A percentile compares a stretch with the other conserved stretches of the same genome.
These are phyloP conservation scores for Malassezia slooffiae DNA, from an alignment of 1,284 basidiomycete genomes.

Conservation along the genomic window DNA sequence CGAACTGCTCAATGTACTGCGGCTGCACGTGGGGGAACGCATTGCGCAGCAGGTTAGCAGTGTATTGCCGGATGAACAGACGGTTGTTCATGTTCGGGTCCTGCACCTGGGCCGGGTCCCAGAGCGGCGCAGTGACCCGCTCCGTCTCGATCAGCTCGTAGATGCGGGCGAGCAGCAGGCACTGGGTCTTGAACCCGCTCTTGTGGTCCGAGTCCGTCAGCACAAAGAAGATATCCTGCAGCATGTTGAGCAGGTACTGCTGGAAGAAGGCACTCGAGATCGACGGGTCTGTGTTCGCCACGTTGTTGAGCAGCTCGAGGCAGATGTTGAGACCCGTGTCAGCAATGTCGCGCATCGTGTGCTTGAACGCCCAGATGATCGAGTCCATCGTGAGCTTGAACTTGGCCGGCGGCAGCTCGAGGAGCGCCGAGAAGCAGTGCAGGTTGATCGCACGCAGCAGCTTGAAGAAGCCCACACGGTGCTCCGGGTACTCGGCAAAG, in stretches of 20 bases:
- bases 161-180: constrained; percentile 62
- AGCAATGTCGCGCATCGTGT: constrained; percentile 97
- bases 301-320: constrained; percentile 90
- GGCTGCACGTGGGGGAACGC: constrained; percentile 42
- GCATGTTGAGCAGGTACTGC: constrained; percentile 81
- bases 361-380: constrained; percentile 98
- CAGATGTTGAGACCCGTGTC: constrained; percentile 75
- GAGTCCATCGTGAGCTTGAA: constrained; percentile 99
- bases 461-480: constrained; percentile 94
- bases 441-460: constrained; percentile 83
- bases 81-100: constrained; percentile 71
- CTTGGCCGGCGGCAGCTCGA: constrained; percentile 74
- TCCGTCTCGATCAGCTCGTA: constrained; percentile 84
- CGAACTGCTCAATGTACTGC: constrained; percentile 48
- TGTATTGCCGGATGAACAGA: constrained; percentile 75
- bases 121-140: constrained; percentile 71
- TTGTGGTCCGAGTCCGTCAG: constrained; percentile 97
- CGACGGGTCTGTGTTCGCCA: constrained; percentile 65
- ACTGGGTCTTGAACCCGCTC: constrained; percentile 55
- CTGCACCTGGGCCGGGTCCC: constrained; percentile 61
- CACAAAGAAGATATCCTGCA: constrained; percentile 95
- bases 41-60: constrained; percentile 57
- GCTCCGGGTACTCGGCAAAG: constrained; percentile 94
- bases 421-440: constrained; percentile 90
- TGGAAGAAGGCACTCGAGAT: constrained; percentile 76